Percentiles rank a stretch among this genome's conserved stretches.
phyloP scores from a whole-genome alignment of 2,329 filamentous ascomycete species.

The Exophiala bonariae region DNA sequence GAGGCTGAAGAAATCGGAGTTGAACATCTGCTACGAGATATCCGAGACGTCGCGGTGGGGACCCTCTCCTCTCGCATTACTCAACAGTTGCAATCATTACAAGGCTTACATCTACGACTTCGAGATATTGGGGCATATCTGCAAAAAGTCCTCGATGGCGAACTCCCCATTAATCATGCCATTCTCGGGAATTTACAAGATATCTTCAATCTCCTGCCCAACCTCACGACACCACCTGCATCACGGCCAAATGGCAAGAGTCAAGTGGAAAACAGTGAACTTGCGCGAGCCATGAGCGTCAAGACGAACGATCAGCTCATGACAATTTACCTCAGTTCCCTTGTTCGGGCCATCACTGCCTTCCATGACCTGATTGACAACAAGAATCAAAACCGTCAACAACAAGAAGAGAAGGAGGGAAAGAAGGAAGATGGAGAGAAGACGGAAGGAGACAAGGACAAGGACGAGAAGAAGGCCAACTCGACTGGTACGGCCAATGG shows the following conservation, averaged over 20 bases:
- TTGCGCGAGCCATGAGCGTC: conserved; percentile 95
- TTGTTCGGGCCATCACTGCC: conserved; percentile 96
- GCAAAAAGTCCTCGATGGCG: conserved; percentile 89
- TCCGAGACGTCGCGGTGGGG: conserved; percentile 95
- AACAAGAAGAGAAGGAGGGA: conserved; percentile 89
- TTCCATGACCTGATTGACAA: conserved; percentile 99
- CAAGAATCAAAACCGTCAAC: conserved; percentile 98
- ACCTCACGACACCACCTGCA: conserved; percentile 80
- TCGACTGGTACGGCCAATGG: conserved; percentile 45
- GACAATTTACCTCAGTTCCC: conserved; percentile 93
- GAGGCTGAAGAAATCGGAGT: conserved; percentile 99
- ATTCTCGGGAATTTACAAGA: conserved; percentile 99
- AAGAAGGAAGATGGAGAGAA: conserved; percentile 68
- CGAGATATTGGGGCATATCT: conserved; percentile 95
- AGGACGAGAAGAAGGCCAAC: conserved; percentile 56
- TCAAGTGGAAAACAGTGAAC: conserved; percentile 70
- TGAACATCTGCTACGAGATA: conserved; percentile 95
- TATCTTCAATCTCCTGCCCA: conserved; percentile 96
- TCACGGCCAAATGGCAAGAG: conserved; percentile 55
- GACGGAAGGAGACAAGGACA: conserved; percentile 65
- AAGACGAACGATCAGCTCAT: conserved; percentile 99
- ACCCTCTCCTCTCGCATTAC: conserved; percentile 96
- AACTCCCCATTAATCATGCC: conserved; percentile 93
- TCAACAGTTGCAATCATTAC: conserved; percentile 94
- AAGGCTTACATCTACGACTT: conserved; percentile 90